Base-by-base conservation (phyloP, 2,329 filamentous ascomycete genomes). In the Arthrobotrys musiformis region DNA sequence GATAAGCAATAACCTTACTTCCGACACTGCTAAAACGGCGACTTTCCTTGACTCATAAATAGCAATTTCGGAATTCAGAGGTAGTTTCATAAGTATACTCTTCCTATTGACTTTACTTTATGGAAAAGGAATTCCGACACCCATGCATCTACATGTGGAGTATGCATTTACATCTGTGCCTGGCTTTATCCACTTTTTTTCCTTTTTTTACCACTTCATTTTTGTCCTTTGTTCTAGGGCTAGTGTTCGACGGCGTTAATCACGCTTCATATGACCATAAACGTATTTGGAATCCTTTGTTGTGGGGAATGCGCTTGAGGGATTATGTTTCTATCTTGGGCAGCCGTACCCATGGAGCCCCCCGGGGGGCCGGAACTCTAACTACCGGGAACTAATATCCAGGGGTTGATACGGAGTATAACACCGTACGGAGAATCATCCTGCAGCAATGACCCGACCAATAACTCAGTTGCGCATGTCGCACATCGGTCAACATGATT, bases 61-160 rank as follows among this genome's bases (percentile, higher is more conserved):
- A 64, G 68, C 60, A 72, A 40, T 72, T 72, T 70, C 60, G 68
- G 68, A 72, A 72, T 22, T 17, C 19, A 56, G 17, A 48, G 35
- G 15, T n/a, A n/a, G n/a, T n/a, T 58, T 13, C 22, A 56, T 6
- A 48, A 4, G n/a, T 35, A 44, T 24, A 48, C 8, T 1, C 17
- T 19, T 37, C 1, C 28, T 54, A 35, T 54, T 37, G 4, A n/a
- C n/a, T n/a, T n/a, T n/a, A n/a, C n/a, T 13, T 24, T 19, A 22
- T 1, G 30, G 22, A 42, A 35, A 33, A 35, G 4, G 28, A 24
- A 48, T 26, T 50, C 28, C 22, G 24, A 17, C 13, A 24, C 11
- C 4, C 26, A 37, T 48, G 40, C 44, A n/a, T n/a, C n/a, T n/a
- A 35, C 33, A 26, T 52, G 24, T 40, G 44, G 26, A 28, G 11